These are phyloP conservation scores for Colletotrichum horii DNA, from an alignment of 2,329 filamentous ascomycete species.

Conservation along the genomic window DNA sequence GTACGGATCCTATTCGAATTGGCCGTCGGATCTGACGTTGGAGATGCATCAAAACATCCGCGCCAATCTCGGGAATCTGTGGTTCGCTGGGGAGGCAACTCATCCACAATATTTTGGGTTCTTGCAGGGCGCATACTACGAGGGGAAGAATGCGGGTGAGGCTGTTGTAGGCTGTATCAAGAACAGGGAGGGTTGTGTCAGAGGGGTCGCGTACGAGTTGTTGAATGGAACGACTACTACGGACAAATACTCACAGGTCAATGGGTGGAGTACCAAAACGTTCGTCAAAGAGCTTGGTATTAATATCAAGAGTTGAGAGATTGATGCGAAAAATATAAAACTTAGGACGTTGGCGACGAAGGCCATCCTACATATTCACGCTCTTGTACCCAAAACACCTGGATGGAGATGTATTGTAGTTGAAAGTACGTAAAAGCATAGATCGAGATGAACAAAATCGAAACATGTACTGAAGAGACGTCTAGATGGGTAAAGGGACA, in stretches of 20 bases:
- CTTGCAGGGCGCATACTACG: constrained; percentile 66
- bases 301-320: neutral
- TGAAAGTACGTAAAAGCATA: no score
- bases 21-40: constrained; percentile 67
- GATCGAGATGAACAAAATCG: no score
- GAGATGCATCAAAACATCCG: constrained; percentile 72
- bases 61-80: constrained; percentile 65
- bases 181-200: constrained; percentile 26
- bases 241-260: neutral
- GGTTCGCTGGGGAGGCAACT: constrained; percentile 70
- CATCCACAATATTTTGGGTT: constrained; percentile 70
- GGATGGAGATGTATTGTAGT: no score
- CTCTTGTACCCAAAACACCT: no score
- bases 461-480: no score
- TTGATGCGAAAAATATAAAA: neutral
- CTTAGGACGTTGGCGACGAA: neutral
- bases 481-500: no score
- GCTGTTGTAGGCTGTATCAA: constrained; percentile 44
- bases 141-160: constrained; percentile 55
- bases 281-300: neutral
- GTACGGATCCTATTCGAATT: constrained; percentile 71
- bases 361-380: neutral
- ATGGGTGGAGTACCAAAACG: neutral
- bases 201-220: constrained; percentile 30
- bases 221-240: constrained; percentile 34